Base-by-base conservation (phyloP, 2,329 filamentous ascomycete genomes). In the Ophiostoma pallidulum region DNA sequence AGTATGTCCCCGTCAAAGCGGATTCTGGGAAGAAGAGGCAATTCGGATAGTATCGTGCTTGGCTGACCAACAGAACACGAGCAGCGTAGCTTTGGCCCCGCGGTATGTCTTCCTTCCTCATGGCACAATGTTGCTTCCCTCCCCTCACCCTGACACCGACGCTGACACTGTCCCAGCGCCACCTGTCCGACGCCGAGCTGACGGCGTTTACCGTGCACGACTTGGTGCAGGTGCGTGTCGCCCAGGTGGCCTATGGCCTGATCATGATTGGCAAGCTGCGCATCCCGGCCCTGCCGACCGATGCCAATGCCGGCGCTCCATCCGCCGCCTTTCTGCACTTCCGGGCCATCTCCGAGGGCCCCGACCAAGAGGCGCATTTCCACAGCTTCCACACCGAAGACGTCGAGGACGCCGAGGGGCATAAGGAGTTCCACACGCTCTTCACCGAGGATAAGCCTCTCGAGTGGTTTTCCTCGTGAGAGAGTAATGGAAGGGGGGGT, bases 381-480 rank as follows among this genome's bases (percentile, higher is more conserved):
- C 72, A 75, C 58, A 63, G 65, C 52, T 70, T 75, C 53, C 69
- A 69, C 54, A 71, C 66, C 4, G 68, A 72, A 53, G 68, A 74
- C 54, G 60, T 54, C 12, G 62, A 66, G 33, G 20, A 47, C 31
- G 50, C 36, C 29, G 66, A 66, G 38, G 71, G 70, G 8, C 63
- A 63, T n/a, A 66, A 66, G 43, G 64, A 56, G 36, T 75, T 66
- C 56, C 64, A 65, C 22, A 70, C 69, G 8, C 66, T 74, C 37
- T 73, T 74, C 50, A 64, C 60, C 8, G 64, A 66, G 53, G 58
- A 68, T n/a, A 72, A 74, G 53, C 53, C 60, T 4, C 59, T 74
- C 38, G 68, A 75, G 57, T 78, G 74, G 74, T 78, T 78, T 55
- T 72, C 77, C 52, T 70, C 68, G 16, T 72, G 56, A 33, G 16